A percentile compares a stretch with the other conserved stretches of the same genome.
phyloP scores from a whole-genome alignment of 2,329 filamentous ascomycete species.

The Chrysoporthe deuterocubensis region DNA sequence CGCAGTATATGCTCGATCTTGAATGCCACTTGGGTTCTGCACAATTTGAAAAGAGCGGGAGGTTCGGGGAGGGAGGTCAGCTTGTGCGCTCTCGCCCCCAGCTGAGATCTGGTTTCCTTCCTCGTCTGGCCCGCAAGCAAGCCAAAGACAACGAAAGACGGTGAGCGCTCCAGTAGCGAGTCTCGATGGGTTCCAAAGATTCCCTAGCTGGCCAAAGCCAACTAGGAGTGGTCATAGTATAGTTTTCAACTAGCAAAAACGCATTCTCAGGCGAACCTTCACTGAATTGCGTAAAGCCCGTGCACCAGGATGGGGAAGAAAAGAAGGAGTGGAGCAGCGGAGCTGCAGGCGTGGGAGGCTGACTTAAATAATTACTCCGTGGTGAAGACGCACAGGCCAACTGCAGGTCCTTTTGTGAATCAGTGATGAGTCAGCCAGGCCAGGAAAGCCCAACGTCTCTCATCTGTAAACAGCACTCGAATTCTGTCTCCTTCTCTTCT shows the following conservation, averaged over 20 bases:
- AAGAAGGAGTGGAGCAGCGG: constrained; percentile 37
- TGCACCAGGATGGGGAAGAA: constrained; percentile 66
- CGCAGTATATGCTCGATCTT: background rate
- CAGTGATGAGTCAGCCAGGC: background rate
- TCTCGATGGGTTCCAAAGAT: constrained; percentile 68
- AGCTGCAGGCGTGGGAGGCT: constrained; percentile 4
- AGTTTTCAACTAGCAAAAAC: constrained; percentile 94
- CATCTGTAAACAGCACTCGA: background rate
- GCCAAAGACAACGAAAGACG: constrained; percentile 55
- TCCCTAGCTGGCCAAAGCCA: constrained; percentile 73
- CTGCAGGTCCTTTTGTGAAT: background rate
- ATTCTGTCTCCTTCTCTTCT: background rate
- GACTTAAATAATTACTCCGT: constrained; percentile 23
- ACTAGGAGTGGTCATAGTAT: constrained; percentile 75
- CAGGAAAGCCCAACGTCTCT: background rate
- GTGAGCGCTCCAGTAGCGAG: constrained; percentile 33
- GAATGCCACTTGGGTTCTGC: background rate
- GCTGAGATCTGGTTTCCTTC: constrained; percentile 46
- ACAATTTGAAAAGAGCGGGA: background rate
- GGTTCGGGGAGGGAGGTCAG: background rate
- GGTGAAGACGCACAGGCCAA: constrained; percentile 1
- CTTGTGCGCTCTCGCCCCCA: background rate
- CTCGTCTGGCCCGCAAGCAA: constrained; percentile 49
- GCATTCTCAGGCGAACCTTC: constrained; percentile 86
- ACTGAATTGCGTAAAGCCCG: constrained; percentile 82